Evolutionary conservation across 129 eudicot species (phyloP), one percentile per base, ranked within the genome.

Genomic region (Chrysanthemum lavandulifolium): DNA sequence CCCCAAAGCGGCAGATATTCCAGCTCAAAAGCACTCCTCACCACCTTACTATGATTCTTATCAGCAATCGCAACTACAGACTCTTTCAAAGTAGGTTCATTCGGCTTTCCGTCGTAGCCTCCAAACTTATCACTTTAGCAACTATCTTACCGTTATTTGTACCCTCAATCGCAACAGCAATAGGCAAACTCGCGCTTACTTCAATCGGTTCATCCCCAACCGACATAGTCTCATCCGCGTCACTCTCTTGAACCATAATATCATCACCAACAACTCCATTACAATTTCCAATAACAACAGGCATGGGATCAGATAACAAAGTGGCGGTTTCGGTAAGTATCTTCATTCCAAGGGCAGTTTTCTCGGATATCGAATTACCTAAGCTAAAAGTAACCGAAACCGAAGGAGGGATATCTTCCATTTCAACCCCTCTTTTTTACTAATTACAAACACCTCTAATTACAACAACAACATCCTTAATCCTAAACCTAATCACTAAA

Each of bases 1-100:
- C 99, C 99, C 97, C 97, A 94, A 14, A 94, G 96, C 5, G 99
- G 99, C 40, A 82, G 58, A 70, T 83, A 90, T 27, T 88, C 96
- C 75, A 88, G 50, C 69, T 90, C 93, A 25, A 82, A 88, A 21
- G 84, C 91, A 78, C 87, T 83, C 69, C 77, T 85, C 27, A 82
- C 82, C 51, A 79, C 85, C 48, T 83, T 86, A 65, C 83, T 84
- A 29, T 50, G 64, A 59, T 76, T 82, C 75, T 81, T 87, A 58
- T 90, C 96, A 13, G 74, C 60, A 25, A 87, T 79, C 68, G 91
- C 74, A 78, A 89, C 79, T 13, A 83, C 86, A 18, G 90, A 82
- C 40, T 86, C 87, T 76, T 77, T 84, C 12, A 85, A 73, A 65
- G 85, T 86, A 49, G 75, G 78, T 13, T 79, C 90, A 13, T 66